phyloP scores from a whole-genome alignment of 176 grass and related monocot genomes.

The Guadua angustifolia region DNA sequence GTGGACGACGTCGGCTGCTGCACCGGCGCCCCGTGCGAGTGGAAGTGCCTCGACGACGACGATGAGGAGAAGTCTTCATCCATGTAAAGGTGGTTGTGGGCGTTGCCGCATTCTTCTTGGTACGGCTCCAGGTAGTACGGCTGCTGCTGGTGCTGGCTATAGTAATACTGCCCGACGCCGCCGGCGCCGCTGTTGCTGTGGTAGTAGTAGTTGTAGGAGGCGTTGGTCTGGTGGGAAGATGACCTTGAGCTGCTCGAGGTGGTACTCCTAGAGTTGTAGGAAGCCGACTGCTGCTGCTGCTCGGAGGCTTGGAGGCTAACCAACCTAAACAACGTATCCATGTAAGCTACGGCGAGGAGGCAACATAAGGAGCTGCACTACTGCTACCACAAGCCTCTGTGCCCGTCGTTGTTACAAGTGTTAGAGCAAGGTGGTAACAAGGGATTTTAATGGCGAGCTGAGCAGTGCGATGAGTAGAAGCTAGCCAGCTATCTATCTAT shows the following conservation, averaged over 20 bases:
- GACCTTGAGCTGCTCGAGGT: conserved; percentile 85
- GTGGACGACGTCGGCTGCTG: conserved; percentile 60
- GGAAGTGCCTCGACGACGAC: conserved; percentile 82
- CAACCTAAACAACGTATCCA: conserved; percentile 98
- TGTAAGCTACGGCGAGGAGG: conserved; percentile 57
- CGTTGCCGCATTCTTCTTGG: conserved; percentile 95
- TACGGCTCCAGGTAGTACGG: conserved; percentile 66
- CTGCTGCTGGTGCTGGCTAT: conserved; percentile 44
- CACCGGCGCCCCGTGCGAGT: conserved; percentile 38
- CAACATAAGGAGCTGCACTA: conserved; percentile 45
- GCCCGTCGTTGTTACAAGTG: background rate
- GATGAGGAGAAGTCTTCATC: conserved; percentile 99
- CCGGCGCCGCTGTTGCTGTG: conserved; percentile 55
- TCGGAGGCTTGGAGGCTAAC: conserved; percentile 89
- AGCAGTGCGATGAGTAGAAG: background rate
- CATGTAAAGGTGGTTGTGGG: conserved; percentile 72
- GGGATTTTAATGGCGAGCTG: conserved; percentile 58
- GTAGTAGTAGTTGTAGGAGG: conserved; percentile 63
- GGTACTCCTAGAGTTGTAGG: conserved; percentile 89
- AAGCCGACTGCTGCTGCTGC: conserved; percentile 68
- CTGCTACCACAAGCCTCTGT: background rate
- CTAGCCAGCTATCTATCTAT: background rate
- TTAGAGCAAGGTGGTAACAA: conserved; percentile 41
- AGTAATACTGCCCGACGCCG: conserved; percentile 52
- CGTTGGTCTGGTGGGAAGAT: conserved; percentile 75